Evolutionary conservation across 2,329 filamentous ascomycete species (phyloP).

Genomic region (Aspergillus thermomutatus): DNA sequence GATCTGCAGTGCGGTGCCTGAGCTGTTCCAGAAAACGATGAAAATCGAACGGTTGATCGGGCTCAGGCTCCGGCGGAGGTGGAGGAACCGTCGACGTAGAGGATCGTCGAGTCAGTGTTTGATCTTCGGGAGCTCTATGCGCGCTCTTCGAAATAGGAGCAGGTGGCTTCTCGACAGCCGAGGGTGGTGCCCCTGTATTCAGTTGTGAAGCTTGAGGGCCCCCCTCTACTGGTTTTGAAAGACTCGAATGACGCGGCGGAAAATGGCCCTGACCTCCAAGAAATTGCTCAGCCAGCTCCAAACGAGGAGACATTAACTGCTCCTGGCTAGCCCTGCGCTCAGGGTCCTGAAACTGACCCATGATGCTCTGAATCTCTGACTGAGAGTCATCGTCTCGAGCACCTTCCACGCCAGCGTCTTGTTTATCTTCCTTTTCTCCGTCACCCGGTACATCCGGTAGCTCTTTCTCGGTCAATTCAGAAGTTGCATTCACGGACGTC

Average conservation of each 20-base stretch:
- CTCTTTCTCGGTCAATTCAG: constrained; percentile 37
- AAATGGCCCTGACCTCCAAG: constrained; percentile 65
- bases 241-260: constrained; percentile 79
- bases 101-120: constrained; percentile 28
- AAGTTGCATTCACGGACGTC: constrained; percentile 38
- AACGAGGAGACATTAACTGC: constrained; percentile 86
- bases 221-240: constrained; percentile 50
- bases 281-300: constrained; percentile 78
- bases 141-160: constrained; percentile 25
- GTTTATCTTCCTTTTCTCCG: constrained; percentile 42
- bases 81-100: constrained; percentile 51
- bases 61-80: constrained; percentile 70
- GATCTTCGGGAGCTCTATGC: constrained; percentile 23
- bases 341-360: constrained; percentile 86
- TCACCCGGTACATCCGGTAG: constrained; percentile 34
- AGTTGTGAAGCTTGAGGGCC: constrained; percentile 24
- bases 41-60: constrained; percentile 89
- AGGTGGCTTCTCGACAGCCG: constrained; percentile 19
- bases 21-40: constrained; percentile 95
- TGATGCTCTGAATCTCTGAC: constrained; percentile 93
- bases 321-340: constrained; percentile 68
- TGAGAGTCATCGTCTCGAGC: constrained; percentile 67
- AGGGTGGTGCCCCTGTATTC: constrained; percentile 10
- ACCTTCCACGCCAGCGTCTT: constrained; percentile 53
- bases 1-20: constrained; percentile 94